Evolutionary conservation across 352 stramenopile genomes (phyloP).

Genomic region (Pilasporangium apinafurcum): DNA sequence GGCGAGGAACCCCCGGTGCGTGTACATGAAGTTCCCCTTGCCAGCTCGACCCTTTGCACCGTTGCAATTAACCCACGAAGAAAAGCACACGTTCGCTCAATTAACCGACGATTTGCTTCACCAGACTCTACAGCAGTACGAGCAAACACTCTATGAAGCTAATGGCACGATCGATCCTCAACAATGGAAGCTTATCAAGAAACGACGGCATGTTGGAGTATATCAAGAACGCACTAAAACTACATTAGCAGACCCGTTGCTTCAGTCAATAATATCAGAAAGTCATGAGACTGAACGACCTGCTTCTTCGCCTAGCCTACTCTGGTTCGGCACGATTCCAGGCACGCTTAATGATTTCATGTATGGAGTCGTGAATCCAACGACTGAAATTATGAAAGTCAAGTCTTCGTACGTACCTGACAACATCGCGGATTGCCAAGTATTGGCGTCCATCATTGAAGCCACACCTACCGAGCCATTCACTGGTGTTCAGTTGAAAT

Average conservation of each 20-base stretch:
- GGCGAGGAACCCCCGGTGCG: too few species aligned
- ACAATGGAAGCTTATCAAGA: slow-evolving; percentile 4
- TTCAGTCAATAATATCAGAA: too few species aligned
- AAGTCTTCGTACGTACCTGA: slow-evolving; percentile 39
- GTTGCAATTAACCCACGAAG: not conserved
- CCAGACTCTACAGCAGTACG: not conserved
- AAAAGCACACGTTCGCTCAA: not conserved
- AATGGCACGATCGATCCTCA: not conserved
- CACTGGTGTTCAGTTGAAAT: slow-evolving; percentile 27
- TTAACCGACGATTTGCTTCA: not conserved
- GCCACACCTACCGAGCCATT: slow-evolving; percentile 53
- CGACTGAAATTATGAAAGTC: slow-evolving; percentile 36
- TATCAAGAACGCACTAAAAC: too few species aligned
- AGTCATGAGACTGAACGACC: too few species aligned
- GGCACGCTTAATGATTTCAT: slow-evolving; percentile 41
- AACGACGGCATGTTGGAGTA: slow-evolving; percentile 1
- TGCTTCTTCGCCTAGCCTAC: too few species aligned
- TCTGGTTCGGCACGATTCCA: slow-evolving; percentile 28
- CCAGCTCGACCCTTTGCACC: not conserved
- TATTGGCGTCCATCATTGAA: slow-evolving; percentile 35
- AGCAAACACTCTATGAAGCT: not conserved
- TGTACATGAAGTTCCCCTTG: slow-evolving; percentile 3
- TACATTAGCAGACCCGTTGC: too few species aligned
- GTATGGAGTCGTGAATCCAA: slow-evolving; percentile 24
- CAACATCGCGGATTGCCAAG: slow-evolving; percentile 34